Evolutionary conservation across 768 basidiomycete genomes (phyloP), one percentile per base, ranked within the genome.

Genomic region (Botryobasidium botryosum): DNA sequence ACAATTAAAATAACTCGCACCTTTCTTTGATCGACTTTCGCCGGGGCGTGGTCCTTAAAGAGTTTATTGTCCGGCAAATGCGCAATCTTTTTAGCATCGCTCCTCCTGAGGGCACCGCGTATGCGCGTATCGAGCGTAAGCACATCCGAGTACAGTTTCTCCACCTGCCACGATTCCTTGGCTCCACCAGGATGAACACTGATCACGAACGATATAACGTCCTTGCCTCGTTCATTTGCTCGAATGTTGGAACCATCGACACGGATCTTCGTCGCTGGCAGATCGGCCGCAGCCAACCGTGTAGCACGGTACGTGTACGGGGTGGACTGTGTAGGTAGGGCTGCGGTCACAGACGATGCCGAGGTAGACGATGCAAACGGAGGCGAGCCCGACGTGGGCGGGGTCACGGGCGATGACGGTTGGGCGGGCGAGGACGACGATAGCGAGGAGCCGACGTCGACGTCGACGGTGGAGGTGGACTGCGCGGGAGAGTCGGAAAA

Each of bases 21-120:
- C 69, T 96, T 97, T 51, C 92, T 67, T 61, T 92, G 88, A 66
- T 97, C 94, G 35, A 90, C 85, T 66, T 84, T 91, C 24, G 85
- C 86, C 25, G 92, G 92, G 0, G 91, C 90, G 59, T 92, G 88
- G 63, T 97, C 94, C 61, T 77, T 91, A 84, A 92, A 96, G 6
- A 94, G 65, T 60, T 79, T 82, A 21, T 85, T 84, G 59, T 99
- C 94, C 1, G 94, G 94, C 46, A 99, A 60, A 44, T 62, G 68
- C 17, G 68, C 76, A 39, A 97, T 76, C 62, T 74, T 83, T 67
- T 88, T 90, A 25, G 46, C 72, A 17, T 81, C 65, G 40, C 70
- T 71, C 58, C 77, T 79, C 12, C 77, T 75, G 18, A 66, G 55
- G 20, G 52, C 50, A 18, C 58, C 55, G 15, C 76, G 74, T 42